Base-by-base conservation (phyloP, 768 basidiomycete species). In the Pleurotus eryngii region DNA sequence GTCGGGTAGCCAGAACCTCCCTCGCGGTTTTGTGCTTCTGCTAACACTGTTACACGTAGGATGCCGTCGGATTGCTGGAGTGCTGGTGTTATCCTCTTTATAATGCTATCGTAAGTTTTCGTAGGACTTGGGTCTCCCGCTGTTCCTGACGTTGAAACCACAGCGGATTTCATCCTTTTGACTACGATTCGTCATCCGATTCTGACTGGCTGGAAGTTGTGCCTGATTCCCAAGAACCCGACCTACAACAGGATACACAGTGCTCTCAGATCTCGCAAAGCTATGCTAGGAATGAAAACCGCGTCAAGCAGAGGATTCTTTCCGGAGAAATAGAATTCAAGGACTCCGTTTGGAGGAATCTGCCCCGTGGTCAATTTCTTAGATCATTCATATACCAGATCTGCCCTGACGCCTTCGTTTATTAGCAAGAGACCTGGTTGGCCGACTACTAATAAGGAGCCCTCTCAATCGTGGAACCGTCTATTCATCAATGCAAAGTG, bases 1-100 rank as follows among this genome's bases (percentile, higher is more conserved):
- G 70, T 78, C 26, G 81, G 81, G 81, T 80, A 64, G 61, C 26
- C 47, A 17, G 39, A 27, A 40, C 37, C 17, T 18, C 45, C 35
- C 55, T 3, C 30, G 11, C 11, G 9, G 30, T 35, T 2, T 35
- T 35, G 11, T 11, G 9, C 30, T 3, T 35, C 1, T 35, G 3
- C 30, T 35, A 35, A 35, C 30, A 35, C 1, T 9, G 30, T 8
- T 35, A 0, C 30, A 11, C 30, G 40, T 70, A 90, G 90, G 17
- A 87, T 92, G 86, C 89, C 90, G n/a, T 81, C 90, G 2, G 92
- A 94, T 69, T 93, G 91, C 64, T 94, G 92, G 92, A 92, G 91
- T 62, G 82, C 87, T 11, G 92, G 92, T 4, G 81, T 92, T 4
- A 84, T 90, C 53, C 71, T 93, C 51, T 92, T 86, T 61, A 84